A percentile compares a stretch with the other conserved stretches of the same genome.
phyloP scores from a whole-genome alignment of 495 filamentous ascomycete genomes.

The Xanthoparmelia taractica region DNA sequence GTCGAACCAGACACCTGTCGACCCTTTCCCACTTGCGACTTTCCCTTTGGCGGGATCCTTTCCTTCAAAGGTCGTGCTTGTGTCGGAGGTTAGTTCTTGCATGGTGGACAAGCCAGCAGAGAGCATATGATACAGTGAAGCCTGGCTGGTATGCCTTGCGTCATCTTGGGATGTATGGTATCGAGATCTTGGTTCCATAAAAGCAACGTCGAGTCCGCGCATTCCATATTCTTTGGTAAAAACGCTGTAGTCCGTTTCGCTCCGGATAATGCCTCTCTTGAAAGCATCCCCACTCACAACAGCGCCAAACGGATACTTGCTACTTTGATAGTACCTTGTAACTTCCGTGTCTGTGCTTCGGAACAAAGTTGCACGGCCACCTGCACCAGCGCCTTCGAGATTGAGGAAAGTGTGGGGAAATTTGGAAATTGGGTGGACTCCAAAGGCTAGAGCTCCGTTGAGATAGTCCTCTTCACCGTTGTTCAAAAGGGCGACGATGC shows the following conservation, averaged over 20 bases:
- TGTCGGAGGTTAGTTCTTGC: conserved; percentile 61
- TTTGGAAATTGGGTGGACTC: conserved; percentile 66
- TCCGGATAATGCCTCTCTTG: conserved; percentile 63
- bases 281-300: conserved; percentile 80
- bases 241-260: conserved; percentile 84
- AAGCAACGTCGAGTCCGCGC: conserved; percentile 86
- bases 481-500: conserved; percentile 81
- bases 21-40: conserved; percentile 60
- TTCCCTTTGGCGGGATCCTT: conserved; percentile 48
- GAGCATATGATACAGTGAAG: conserved; percentile 91
- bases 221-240: conserved; percentile 74
- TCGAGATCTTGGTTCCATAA: conserved; percentile 72
- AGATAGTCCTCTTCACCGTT: conserved; percentile 94
- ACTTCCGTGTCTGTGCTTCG: conserved; percentile 82
- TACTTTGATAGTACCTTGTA: conserved; percentile 63
- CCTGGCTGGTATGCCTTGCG: conserved; percentile 61
- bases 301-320: conserved; percentile 71
- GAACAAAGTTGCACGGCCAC: conserved; percentile 81
- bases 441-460: conserved; percentile 82
- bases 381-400: conserved; percentile 89
- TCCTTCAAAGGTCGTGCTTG: conserved; percentile 59
- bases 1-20: conserved; percentile 85
- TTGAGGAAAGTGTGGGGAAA: conserved; percentile 84
- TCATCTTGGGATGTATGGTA: conserved; percentile 94
- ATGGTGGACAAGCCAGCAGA: conserved; percentile 69